Percentiles rank a stretch among this genome's conserved stretches.
phyloP scores from a whole-genome alignment of 495 filamentous ascomycete species.

The Hyaloscypha finlandica region DNA sequence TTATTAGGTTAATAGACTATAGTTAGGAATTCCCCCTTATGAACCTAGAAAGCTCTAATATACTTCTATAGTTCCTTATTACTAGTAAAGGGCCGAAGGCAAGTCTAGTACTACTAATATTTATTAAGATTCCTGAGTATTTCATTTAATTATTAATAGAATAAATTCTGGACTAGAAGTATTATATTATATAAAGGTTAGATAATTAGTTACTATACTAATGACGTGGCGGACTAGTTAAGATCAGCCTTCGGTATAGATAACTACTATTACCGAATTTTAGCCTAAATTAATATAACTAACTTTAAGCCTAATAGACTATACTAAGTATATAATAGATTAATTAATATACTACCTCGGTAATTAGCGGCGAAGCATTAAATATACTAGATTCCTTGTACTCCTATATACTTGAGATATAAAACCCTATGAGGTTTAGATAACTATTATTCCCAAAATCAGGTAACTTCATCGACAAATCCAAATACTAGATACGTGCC shows the following conservation, averaged over 20 bases:
- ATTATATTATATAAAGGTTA: neutral
- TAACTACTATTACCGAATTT: no score
- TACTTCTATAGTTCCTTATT: conserved; percentile 5
- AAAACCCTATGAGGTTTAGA: no score
- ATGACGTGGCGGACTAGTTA: neutral
- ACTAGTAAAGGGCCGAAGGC: neutral
- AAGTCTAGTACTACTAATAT: conserved; percentile 2
- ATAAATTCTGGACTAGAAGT: neutral
- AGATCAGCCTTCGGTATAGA: neutral
- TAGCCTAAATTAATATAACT: no score
- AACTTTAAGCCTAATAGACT: no score
- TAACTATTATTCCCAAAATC: no score
- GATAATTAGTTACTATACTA: conserved; percentile 2
- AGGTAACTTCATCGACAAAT: no score
- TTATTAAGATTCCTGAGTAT: neutral
- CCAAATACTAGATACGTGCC: no score
- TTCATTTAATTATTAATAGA: conserved; percentile 1
- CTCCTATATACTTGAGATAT: no score
- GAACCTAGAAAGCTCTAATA: neutral
- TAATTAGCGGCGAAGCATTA: no score
- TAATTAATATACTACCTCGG: no score
- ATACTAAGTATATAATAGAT: no score
- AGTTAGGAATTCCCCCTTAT: neutral
- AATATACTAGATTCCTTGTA: no score
- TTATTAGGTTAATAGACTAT: neutral